Evolutionary conservation across 1,284 basidiomycete species (phyloP).

Genomic region (Ganoderma resinaceum): DNA sequence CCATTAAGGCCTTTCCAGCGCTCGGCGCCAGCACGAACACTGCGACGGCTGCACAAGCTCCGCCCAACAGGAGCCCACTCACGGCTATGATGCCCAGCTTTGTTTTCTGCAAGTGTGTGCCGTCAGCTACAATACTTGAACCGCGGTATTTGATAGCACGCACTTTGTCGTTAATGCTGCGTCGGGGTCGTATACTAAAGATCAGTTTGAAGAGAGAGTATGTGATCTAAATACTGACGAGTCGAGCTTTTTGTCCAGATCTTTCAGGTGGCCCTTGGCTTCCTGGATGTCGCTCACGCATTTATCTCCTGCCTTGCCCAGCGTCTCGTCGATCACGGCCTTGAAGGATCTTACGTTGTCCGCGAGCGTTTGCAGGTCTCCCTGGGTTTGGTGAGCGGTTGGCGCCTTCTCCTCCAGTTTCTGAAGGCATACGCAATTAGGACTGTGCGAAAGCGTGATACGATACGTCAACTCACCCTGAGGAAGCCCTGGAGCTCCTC

Average conservation of each 20-base stretch:
- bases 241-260: constrained; percentile 9
- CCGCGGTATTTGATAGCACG: not conserved
- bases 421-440: not conserved
- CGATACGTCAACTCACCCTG: not conserved
- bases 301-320: constrained; percentile 5
- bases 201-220: not conserved
- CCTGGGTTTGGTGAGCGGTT: constrained; percentile 1
- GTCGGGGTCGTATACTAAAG: too few species aligned
- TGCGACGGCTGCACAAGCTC: not conserved
- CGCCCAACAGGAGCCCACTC: not conserved
- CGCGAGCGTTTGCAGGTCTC: constrained; percentile 10
- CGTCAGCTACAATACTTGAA: not conserved
- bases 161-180: not conserved
- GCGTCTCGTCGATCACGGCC: constrained; percentile 3
- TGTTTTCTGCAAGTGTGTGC: not conserved
- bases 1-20: not conserved
- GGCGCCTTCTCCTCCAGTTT: constrained; percentile 12
- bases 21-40: not conserved
- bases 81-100: not conserved
- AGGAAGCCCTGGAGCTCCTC: constrained; percentile 8
- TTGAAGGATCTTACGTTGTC: constrained; percentile 11
- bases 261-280: constrained; percentile 5
- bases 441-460: not conserved
- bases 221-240: constrained; percentile 1
- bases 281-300: constrained; percentile 1